Percentiles rank a stretch among this genome's conserved stretches.
Conservation (phyloP, 371 early-diverging fungal genomes). For the Mycotypha africana region DNA sequence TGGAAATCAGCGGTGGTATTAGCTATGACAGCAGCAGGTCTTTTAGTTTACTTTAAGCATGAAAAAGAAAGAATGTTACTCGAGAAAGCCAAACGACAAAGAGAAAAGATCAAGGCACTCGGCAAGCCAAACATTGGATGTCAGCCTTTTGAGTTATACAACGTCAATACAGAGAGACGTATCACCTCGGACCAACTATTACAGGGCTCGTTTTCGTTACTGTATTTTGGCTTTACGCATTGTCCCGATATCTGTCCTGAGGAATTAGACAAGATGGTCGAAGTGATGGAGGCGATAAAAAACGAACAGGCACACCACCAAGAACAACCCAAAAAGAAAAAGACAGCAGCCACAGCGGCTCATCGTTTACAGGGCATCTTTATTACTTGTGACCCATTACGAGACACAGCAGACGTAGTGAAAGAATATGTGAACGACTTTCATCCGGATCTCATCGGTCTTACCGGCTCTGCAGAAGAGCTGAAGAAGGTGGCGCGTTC, state of each 20-base stretch:
- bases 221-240: conserved; percentile 98
- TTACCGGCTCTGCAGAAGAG: conserved; percentile 81
- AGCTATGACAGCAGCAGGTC: conserved; percentile 51
- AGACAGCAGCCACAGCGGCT: no score
- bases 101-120: conserved; percentile 30
- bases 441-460: conserved; percentile 83
- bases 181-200: conserved; percentile 13
- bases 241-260: conserved; percentile 99
- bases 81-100: conserved; percentile 30
- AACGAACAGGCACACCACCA: conserved; percentile 65
- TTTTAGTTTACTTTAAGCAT: conserved; percentile 52
- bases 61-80: conserved; percentile 54
- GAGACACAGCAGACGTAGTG: conserved; percentile 80
- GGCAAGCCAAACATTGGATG: conserved; percentile 90
- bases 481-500: conserved; percentile 76
- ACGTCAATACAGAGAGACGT: conserved; percentile 49
- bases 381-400: conserved; percentile 90
- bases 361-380: no score
- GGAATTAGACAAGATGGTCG: conserved; percentile 95
- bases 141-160: conserved; percentile 74
- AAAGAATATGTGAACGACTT: conserved; percentile 84
- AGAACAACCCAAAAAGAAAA: no score
- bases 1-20: conserved; percentile 49
- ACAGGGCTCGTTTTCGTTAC: conserved; percentile 72
- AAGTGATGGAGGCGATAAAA: conserved; percentile 70